Percentiles rank a stretch among this genome's conserved stretches.
Evolutionary conservation across 169 alveolate genomes (phyloP).

Genomic region (Cytauxzoon felis): DNA sequence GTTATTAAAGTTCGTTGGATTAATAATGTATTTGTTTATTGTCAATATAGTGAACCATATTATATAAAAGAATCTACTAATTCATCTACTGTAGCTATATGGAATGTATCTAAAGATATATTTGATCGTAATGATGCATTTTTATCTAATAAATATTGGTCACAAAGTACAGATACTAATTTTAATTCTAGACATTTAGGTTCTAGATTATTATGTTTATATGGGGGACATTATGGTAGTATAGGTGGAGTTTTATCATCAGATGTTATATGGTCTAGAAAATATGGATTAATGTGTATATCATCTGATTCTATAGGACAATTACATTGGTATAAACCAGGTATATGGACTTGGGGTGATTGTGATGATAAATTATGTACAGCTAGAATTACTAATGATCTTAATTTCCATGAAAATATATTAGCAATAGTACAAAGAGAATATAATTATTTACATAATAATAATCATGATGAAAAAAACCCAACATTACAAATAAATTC

Average conservation of each 20-base stretch:
- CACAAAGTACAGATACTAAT: slow-evolving; percentile 17
- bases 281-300: slow-evolving; percentile 43
- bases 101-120: slow-evolving; percentile 60
- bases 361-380: slow-evolving; percentile 50
- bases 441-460: slow-evolving; percentile 12
- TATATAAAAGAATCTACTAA: slow-evolving; percentile 35
- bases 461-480: background rate
- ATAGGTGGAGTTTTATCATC: slow-evolving; percentile 51
- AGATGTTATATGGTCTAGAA: slow-evolving; percentile 40
- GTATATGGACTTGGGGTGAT: slow-evolving; percentile 61
- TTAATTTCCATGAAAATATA: slow-evolving; percentile 13
- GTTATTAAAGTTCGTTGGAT: slow-evolving; percentile 55
- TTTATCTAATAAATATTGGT: slow-evolving; percentile 41
- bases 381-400: slow-evolving; percentile 38
- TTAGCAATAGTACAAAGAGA: slow-evolving; percentile 21
- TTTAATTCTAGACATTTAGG: slow-evolving; percentile 31
- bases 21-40: slow-evolving; percentile 29
- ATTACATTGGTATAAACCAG: slow-evolving; percentile 56
- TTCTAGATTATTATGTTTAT: slow-evolving; percentile 43
- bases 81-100: slow-evolving; percentile 46
- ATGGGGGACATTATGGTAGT: slow-evolving; percentile 51
- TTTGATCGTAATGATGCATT: slow-evolving; percentile 57
- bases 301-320: slow-evolving; percentile 55
- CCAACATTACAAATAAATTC: slow-evolving; percentile 27
- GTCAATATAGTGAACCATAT: slow-evolving; percentile 53